These are phyloP conservation scores for Solanum rostratum DNA, from an alignment of 257 asterid genomes.

Conservation along the genomic window DNA sequence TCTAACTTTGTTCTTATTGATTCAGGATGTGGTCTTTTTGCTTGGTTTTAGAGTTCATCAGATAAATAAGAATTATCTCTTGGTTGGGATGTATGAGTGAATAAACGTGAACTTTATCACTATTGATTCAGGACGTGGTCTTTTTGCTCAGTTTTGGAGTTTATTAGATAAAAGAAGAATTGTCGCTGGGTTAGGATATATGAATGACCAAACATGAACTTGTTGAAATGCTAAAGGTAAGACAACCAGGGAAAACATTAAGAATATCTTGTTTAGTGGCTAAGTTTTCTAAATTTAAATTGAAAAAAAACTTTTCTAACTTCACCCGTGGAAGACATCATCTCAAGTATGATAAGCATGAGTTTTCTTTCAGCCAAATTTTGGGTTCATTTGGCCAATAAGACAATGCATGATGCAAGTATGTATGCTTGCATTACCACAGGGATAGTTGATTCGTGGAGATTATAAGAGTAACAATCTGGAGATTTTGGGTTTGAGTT, in stretches of 20 bases:
- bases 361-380: neutral
- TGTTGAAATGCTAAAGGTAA: neutral
- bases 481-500: neutral
- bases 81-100: neutral
- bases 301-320: neutral
- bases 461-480: neutral
- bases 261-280: neutral
- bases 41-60: neutral
- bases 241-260: neutral
- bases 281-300: neutral
- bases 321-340: neutral
- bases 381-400: neutral
- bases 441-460: neutral
- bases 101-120: neutral
- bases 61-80: neutral
- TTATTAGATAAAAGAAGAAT: neutral
- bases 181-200: neutral
- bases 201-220: neutral
- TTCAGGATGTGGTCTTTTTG: neutral
- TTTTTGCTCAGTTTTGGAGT: neutral
- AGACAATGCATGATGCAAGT: neutral
- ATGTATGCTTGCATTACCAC: neutral
- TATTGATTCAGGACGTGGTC: neutral
- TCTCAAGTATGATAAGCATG: neutral
- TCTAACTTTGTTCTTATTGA: neutral